Evolutionary conservation across 345 rosid genomes (phyloP), one percentile per base, ranked within the genome.

Genomic region (Noccaea bulbosa): DNA sequence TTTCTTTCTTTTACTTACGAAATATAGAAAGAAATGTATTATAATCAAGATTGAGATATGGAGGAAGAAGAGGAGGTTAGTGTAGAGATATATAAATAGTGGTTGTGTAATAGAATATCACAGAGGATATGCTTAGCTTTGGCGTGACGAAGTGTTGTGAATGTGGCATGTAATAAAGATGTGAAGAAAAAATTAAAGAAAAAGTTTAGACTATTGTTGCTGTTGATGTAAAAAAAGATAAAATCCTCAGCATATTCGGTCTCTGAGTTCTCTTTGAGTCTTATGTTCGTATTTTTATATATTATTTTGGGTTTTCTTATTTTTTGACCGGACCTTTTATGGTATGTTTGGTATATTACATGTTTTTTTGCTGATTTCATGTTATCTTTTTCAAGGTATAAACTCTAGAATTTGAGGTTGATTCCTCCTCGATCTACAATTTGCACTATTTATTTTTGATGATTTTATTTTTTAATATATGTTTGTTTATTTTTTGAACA

Each of bases 81-180:
- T 65, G 65, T 56, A 61, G 43, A 75, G 78, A 15, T 7, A 27
- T 61, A 62, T 68, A 61, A 68, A 69, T 38, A 75, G 65, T 75
- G 69, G 49, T 37, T 61, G 9, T 52, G 51, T 51, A 17, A 69
- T 17, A 62, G 79, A 69, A 75, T 75, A 56, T 75, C 34, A 11
- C 40, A 55, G 12, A 63, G 79, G 70, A 75, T 75, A 75, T 75
- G 79, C 79, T 69, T 69, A 62, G 59, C 74, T 75, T 75, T 68
- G 66, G 79, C 79, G 79, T 75, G 79, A 75, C 75, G 60, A 75
- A 62, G 75, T 69, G 71, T 63, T 62, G 74, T 75, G 78, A 67
- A 62, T 74, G 68, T 74, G 69, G 74, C 58, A 75, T 69, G 74
- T 69, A 68, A 50, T 74, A 67, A 74, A 74, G 62, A 50, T 24